Evolutionary conservation across 257 asterid genomes (phyloP).

Genomic region (Solanum sitiens): DNA sequence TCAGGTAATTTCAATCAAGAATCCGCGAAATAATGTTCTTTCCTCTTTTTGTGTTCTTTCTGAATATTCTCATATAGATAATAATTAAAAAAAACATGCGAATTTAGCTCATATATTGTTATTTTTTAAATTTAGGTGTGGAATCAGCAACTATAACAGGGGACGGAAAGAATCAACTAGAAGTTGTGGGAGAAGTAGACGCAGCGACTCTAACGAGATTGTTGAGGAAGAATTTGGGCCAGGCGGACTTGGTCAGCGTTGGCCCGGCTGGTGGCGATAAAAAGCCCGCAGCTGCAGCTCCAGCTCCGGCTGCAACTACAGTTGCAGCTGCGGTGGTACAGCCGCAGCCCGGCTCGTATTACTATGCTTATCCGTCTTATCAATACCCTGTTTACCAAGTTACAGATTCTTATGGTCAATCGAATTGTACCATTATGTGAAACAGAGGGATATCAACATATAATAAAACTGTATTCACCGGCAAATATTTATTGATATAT

Average conservation of each 20-base stretch:
- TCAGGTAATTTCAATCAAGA: not conserved
- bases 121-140: not conserved
- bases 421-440: not conserved
- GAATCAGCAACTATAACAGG: not conserved
- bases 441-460: not conserved
- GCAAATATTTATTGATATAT: not conserved
- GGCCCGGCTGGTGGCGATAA: not conserved
- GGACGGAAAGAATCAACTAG: not conserved
- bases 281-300: not conserved
- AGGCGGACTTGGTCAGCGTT: not conserved
- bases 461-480: accelerated
- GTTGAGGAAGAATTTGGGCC: not conserved
- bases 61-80: too few relatives aligned
- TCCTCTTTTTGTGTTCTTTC: too few relatives aligned
- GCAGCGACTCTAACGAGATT: not conserved
- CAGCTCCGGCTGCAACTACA: not conserved
- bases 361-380: not conserved
- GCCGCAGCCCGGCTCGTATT: accelerated
- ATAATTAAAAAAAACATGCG: not conserved
- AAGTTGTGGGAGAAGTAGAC: not conserved
- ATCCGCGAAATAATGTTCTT: too few relatives aligned
- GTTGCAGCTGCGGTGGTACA: not conserved
- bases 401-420: not conserved
- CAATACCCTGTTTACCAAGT: not conserved
- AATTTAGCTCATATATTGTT: not conserved